Base-by-base conservation (phyloP, 1,139 yeast genomes). In the Suhomyces bribrorum region DNA sequence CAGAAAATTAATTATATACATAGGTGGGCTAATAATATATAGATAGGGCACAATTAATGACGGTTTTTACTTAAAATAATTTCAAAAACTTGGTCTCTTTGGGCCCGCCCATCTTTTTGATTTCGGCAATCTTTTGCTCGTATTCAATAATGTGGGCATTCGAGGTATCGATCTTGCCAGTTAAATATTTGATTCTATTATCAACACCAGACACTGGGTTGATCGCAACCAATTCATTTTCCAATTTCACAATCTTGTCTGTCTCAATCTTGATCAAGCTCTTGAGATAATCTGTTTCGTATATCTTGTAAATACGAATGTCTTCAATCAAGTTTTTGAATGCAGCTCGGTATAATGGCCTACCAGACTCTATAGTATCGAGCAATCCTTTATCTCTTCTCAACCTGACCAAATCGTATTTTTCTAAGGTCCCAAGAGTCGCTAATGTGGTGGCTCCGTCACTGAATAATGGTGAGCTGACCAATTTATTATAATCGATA, bases 261-360 rank as follows among this genome's bases (percentile, higher is more conserved):
- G 76, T 76, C 53, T 88, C 95, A 37, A 77, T 59, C 9, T 69
- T 61, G 33, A 87, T 75, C 40, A 82, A 64, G 32, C 71, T 70
- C 34, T 69, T 65, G 36, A 83, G 64, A 46, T 81, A 79, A 22
- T 78, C 74, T 2, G 82, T 70, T 56, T 88, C 95, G 61, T 86
- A 74, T 15, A 79, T 69, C 17, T 79, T 79, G 44, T 69, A 75
- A 8, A 86, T 65, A 26, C 75, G 73, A 12, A 66, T 54, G 56
- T 88, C 92, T 1, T 67, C 54, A 4, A 82, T 73, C 53, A 92
- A 69, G 40, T 77, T 74, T 40, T 69, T 57, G 64, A 92, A 92
- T 0, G 97, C 96, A 0, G 92, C 88, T 44, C 77, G 76, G 59
- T 72, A 90, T 16, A 92, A 66, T 1, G 98, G 98, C 53, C 90